Base-by-base conservation (phyloP, 768 basidiomycete species). In the Leucocoprinus sp. region DNA sequence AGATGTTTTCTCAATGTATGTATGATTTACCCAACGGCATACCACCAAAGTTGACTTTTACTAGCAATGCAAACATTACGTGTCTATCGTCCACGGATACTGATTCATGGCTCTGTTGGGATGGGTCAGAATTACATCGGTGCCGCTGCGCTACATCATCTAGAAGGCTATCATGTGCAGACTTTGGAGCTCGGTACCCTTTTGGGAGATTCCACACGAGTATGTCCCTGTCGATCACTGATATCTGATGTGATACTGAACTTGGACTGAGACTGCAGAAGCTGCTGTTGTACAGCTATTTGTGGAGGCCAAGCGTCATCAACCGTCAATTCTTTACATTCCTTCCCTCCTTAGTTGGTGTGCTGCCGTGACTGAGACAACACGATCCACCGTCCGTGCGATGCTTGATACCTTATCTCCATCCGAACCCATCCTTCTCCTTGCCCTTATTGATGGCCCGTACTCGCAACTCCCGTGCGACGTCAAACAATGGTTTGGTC, bases 121-220 rank as follows among this genome's bases (percentile, higher is more conserved):
- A 89, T 95, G 87, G 96, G 96, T 1, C 96, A 98, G 60, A 70
- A 69, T 4, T 93, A 89, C 55, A 68, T 98, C 48, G 95, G 90
- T 29, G 82, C 93, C 1, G 96, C 95, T 0, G 80, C 88, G 4
- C 64, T 99, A 26, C 93, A 98, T 66, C 84, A 93, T 59, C 66
- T 99, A 15, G 96, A 99, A 66, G 95, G 96, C 0, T 96, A 88
- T 61, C 90, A 97, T 58, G 76, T 97, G 0, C 96, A 99, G 62
- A 92, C 79, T 55, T 72, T 98, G 42, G 96, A 99, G 58, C 70
- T 98, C 14, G 96, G 90, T 8, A 81, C 80, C 0, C 65, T 99
- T 34, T 72, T 98, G 66, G 76, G 87, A 31, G 95, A 98, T 60
- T 87, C 93, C 0, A 81, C 90, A 1, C 67, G 93, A 59, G 93